These are phyloP conservation scores for Hymenoscyphus albidus DNA, from an alignment of 2,329 filamentous ascomycete genomes.

Conservation along the genomic window DNA sequence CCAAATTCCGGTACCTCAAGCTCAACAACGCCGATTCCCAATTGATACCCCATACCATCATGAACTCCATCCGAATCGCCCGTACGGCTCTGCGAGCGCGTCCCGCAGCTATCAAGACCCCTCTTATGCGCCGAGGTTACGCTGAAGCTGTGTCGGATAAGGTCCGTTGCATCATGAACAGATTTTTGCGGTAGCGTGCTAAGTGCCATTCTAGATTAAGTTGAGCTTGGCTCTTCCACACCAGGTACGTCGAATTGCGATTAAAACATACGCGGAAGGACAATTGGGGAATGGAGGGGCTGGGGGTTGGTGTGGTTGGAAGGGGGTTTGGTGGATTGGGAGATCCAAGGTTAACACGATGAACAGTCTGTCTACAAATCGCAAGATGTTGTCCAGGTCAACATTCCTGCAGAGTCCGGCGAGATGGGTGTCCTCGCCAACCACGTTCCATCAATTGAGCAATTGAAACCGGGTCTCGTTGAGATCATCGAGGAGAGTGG, in stretches of 20 bases:
- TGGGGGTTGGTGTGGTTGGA: conserved; percentile 19
- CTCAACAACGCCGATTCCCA: conserved; percentile 38
- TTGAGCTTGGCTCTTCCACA: conserved; percentile 96
- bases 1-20: conserved; percentile 22
- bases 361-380: conserved; percentile 66
- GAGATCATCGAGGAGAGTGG: conserved; percentile 94
- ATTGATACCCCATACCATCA: conserved; percentile 51
- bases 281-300: conserved; percentile 16
- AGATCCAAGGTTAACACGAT: conserved; percentile 37
- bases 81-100: conserved; percentile 82
- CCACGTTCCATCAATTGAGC: conserved; percentile 98
- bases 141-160: conserved; percentile 84
- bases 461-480: conserved; percentile 93
- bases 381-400: conserved; percentile 84
- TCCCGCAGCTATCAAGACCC: conserved; percentile 70
- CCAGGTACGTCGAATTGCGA: conserved; percentile 66
- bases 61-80: conserved; percentile 94
- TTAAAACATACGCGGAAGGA: conserved; percentile 6
- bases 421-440: conserved; percentile 99
- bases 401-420: conserved; percentile 95
- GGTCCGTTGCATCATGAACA: conserved; percentile 43
- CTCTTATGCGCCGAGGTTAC: conserved; percentile 84
- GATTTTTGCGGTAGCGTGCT: conserved; percentile 28
- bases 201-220: conserved; percentile 66
- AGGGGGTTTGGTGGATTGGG: background rate